A percentile compares a stretch with the other conserved stretches of the same genome.
These are phyloP conservation scores for Triangularia verruculosa DNA, from an alignment of 2,329 filamentous ascomycete species.

Conservation along the genomic window DNA sequence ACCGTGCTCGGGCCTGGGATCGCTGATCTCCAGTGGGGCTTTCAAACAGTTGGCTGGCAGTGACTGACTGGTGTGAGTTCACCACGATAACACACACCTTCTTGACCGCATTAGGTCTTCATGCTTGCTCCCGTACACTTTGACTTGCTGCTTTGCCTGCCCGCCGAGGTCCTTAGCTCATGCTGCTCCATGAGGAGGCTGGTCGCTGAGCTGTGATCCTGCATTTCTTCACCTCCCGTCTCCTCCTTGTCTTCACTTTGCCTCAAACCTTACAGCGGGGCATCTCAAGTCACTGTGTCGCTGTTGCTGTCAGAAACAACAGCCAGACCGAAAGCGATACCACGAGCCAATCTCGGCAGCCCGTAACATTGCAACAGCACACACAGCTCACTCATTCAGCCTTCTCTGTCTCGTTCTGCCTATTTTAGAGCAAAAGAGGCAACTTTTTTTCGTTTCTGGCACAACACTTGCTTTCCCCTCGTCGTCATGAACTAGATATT, in stretches of 20 bases:
- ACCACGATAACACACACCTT: not conserved
- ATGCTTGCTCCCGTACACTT: not conserved
- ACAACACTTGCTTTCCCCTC: not conserved
- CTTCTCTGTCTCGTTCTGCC: not conserved
- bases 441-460: not conserved
- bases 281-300: not conserved
- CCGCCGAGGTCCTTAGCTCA: not conserved
- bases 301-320: not conserved
- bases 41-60: not conserved
- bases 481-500: conserved; percentile 30
- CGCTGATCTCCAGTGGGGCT: not conserved
- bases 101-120: not conserved
- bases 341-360: not conserved
- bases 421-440: not conserved
- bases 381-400: not conserved
- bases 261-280: not conserved
- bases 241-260: not conserved
- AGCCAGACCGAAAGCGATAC: not conserved
- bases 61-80: conserved; percentile 1
- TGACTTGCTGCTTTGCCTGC: not conserved
- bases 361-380: not conserved
- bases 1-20: not conserved
- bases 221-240: not conserved
- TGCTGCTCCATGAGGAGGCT: not conserved
- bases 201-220: not conserved